These are phyloP conservation scores for Rossbeevera mucosa DNA, from an alignment of 768 basidiomycete genomes.

Conservation along the genomic window DNA sequence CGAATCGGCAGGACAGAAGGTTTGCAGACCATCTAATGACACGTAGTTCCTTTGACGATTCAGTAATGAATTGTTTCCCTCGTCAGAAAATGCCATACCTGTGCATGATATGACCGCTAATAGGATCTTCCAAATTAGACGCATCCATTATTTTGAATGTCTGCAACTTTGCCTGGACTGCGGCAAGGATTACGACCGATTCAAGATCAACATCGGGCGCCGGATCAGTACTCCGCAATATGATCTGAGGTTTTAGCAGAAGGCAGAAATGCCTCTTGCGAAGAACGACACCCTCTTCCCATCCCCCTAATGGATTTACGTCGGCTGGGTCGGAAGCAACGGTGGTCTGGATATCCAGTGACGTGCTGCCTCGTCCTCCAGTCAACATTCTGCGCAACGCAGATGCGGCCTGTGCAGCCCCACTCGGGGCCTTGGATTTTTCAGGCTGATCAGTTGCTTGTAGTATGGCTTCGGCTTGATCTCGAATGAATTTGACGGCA, in stretches of 20 bases:
- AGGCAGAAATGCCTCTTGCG: slow-evolving; percentile 74
- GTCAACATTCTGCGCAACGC: slow-evolving; percentile 62
- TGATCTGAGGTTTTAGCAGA: slow-evolving; percentile 88
- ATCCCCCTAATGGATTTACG: slow-evolving; percentile 62
- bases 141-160: slow-evolving; percentile 79
- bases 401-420: slow-evolving; percentile 61
- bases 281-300: slow-evolving; percentile 66
- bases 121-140: slow-evolving; percentile 70
- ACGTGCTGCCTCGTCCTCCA: slow-evolving; percentile 46
- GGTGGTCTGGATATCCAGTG: slow-evolving; percentile 35
- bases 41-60: slow-evolving; percentile 60
- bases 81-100: slow-evolving; percentile 43
- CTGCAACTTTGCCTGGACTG: slow-evolving; percentile 75
- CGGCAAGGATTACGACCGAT: slow-evolving; percentile 67
- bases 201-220: slow-evolving; percentile 33
- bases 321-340: slow-evolving; percentile 31
- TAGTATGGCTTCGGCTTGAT: slow-evolving; percentile 57
- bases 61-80: not conserved
- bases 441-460: slow-evolving; percentile 15
- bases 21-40: slow-evolving; percentile 75
- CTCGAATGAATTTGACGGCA: slow-evolving; percentile 82
- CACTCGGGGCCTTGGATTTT: slow-evolving; percentile 30
- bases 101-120: slow-evolving; percentile 82
- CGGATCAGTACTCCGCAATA: slow-evolving; percentile 58
- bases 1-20: slow-evolving; percentile 66